phyloP scores from a whole-genome alignment of 306 rosid species.

The Calophaca sinica region DNA sequence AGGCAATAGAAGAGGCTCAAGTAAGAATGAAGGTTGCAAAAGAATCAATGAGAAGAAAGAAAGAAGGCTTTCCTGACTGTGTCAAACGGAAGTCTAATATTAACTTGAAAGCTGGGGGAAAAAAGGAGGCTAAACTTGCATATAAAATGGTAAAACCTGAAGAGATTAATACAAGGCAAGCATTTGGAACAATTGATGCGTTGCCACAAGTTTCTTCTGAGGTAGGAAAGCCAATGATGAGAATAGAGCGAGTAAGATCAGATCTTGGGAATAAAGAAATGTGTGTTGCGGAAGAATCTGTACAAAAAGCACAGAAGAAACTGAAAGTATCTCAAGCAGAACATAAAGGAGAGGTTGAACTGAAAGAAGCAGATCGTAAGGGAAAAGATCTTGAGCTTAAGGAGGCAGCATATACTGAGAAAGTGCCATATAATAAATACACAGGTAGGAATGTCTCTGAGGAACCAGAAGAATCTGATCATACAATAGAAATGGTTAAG shows the following conservation, averaged over 20 bases:
- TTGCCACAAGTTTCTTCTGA: constrained; percentile 50
- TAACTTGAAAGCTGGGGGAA: constrained; percentile 51
- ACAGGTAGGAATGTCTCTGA: constrained; percentile 36
- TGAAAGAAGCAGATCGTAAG: constrained; percentile 54
- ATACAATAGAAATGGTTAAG: constrained; percentile 50
- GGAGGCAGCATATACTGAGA: constrained; percentile 43
- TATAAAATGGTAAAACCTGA: constrained; percentile 46
- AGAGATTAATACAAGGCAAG: constrained; percentile 53
- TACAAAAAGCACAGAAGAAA: constrained; percentile 48
- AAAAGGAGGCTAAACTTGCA: constrained; percentile 46
- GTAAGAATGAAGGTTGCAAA: constrained; percentile 73
- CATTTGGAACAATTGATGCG: constrained; percentile 49
- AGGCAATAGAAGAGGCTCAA: constrained; percentile 96
- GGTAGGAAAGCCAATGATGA: constrained; percentile 47
- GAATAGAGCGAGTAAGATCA: constrained; percentile 50
- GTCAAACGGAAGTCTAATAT: constrained; percentile 55
- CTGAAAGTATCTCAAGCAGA: constrained; percentile 49
- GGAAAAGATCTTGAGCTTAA: constrained; percentile 48
- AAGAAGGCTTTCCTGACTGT: constrained; percentile 63
- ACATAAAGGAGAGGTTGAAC: constrained; percentile 50
- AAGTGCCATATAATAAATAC: constrained; percentile 21
- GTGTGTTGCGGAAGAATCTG: constrained; percentile 48
- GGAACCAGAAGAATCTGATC: constrained; percentile 52
- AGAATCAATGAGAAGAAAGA: constrained; percentile 81
- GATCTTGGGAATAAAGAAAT: constrained; percentile 44